A percentile compares a stretch with the other conserved stretches of the same genome.
phyloP scores from a whole-genome alignment of 441 rosid genomes.

The Arabidopsis hybrid region DNA sequence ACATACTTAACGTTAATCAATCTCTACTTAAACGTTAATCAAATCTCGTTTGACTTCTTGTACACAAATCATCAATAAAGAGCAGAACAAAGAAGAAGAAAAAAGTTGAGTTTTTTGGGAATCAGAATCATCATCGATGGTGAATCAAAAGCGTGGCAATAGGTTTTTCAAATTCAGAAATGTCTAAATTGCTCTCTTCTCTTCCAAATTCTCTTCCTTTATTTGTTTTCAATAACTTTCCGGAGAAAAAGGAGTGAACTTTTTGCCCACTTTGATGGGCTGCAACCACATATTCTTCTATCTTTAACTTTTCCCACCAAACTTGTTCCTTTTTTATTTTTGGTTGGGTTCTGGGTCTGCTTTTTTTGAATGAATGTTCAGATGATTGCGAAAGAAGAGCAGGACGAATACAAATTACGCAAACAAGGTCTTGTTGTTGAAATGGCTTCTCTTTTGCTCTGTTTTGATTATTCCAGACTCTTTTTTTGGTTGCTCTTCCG shows the following conservation, averaged over 20 bases:
- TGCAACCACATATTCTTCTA: slow-evolving; percentile 45
- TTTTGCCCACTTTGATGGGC: slow-evolving; percentile 38
- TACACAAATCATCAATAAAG: neutral
- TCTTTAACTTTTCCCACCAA: slow-evolving; percentile 34
- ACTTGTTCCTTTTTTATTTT: neutral
- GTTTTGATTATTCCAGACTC: slow-evolving; percentile 76
- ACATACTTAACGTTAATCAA: slow-evolving; percentile 37
- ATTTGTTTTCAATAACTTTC: slow-evolving; percentile 1
- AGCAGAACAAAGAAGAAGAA: too few species aligned
- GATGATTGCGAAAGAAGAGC: slow-evolving; percentile 69
- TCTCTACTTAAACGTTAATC: neutral
- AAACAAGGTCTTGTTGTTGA: slow-evolving; percentile 43
- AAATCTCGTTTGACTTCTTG: slow-evolving; percentile 30
- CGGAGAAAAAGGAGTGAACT: slow-evolving; percentile 9
- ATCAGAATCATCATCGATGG: slow-evolving; percentile 60
- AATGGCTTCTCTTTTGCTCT: slow-evolving; percentile 80
- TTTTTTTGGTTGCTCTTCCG: slow-evolving; percentile 81
- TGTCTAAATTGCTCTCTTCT: neutral
- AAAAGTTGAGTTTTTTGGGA: neutral
- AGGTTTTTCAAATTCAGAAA: slow-evolving; percentile 82
- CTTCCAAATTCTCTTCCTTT: slow-evolving; percentile 32
- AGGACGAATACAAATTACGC: slow-evolving; percentile 55
- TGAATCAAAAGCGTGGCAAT: slow-evolving; percentile 52
- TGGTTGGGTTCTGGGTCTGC: neutral
- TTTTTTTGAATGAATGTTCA: slow-evolving; percentile 34